Evolutionary conservation across 176 grass and related monocot genomes (phyloP).

Genomic region (Sorghum bicolor): DNA sequence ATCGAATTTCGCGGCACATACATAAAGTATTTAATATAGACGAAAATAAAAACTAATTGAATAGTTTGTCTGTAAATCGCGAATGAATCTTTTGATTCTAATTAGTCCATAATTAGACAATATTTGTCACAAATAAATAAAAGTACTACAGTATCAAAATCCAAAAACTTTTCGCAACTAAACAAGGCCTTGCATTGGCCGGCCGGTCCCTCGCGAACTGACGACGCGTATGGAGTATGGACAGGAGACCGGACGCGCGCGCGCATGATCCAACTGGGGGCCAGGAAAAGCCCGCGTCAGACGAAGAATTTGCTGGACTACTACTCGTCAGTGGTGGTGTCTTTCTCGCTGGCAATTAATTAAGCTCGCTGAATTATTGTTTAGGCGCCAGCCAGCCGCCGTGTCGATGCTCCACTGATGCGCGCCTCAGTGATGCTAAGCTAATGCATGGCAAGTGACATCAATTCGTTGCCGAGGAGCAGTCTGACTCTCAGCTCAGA

Average conservation of each 20-base stretch:
- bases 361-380: neutral
- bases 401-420: neutral
- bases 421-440: neutral
- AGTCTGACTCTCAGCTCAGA: slow-evolving; percentile 8
- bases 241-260: neutral
- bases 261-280: neutral
- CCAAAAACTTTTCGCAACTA: too few relatives aligned
- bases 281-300: neutral
- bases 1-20: too few relatives aligned
- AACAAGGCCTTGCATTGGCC: neutral
- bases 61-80: too few relatives aligned
- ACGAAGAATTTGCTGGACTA: neutral
- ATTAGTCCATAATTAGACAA: too few relatives aligned
- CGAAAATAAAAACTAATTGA: too few relatives aligned
- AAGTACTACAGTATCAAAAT: too few relatives aligned
- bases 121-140: too few relatives aligned
- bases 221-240: neutral
- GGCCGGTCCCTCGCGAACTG: neutral
- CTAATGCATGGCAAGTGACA: too few relatives aligned
- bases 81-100: too few relatives aligned
- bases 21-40: too few relatives aligned
- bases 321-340: neutral
- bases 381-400: neutral
- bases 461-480: neutral
- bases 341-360: neutral